These are phyloP conservation scores for Penicillium cosmopolitanum DNA, from an alignment of 495 filamentous ascomycete genomes.

Conservation along the genomic window DNA sequence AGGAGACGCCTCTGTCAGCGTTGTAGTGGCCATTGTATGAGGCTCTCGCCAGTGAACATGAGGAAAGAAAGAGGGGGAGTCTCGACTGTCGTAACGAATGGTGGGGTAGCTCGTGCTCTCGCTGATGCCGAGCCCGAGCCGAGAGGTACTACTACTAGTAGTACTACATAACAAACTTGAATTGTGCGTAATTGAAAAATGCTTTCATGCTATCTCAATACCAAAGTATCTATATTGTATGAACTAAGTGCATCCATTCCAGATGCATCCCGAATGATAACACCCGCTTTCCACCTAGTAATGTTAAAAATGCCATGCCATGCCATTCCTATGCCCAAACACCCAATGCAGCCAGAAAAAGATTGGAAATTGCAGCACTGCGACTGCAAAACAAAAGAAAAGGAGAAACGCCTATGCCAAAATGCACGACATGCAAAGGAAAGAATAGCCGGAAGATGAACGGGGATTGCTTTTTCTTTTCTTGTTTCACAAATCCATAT, in stretches of 20 bases:
- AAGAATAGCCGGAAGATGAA: not conserved
- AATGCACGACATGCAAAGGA: slow-evolving; percentile 9
- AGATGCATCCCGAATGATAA: not conserved
- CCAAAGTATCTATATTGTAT: not conserved
- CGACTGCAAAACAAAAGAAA: not conserved
- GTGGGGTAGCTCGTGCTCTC: not conserved
- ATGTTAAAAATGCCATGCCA: not conserved
- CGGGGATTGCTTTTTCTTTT: not conserved
- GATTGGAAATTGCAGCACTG: not conserved
- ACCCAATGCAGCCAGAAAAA: slow-evolving; percentile 1
- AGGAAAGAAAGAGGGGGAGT: too few species aligned
- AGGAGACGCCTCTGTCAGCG: not conserved
- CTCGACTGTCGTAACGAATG: not conserved
- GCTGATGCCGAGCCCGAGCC: not conserved
- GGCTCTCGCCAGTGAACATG: too few species aligned
- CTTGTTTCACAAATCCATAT: slow-evolving; percentile 44
- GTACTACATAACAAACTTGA: too few species aligned
- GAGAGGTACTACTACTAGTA: too few species aligned
- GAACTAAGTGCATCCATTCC: not conserved
- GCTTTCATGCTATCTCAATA: not conserved
- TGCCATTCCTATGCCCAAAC: not conserved
- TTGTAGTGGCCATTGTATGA: not conserved
- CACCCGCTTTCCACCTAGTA: not conserved
- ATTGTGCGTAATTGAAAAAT: not conserved
- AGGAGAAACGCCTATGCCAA: slow-evolving; percentile 3